Evolutionary conservation across 495 filamentous ascomycete genomes (phyloP).

Genomic region (Astrothelium subdiscretum): DNA sequence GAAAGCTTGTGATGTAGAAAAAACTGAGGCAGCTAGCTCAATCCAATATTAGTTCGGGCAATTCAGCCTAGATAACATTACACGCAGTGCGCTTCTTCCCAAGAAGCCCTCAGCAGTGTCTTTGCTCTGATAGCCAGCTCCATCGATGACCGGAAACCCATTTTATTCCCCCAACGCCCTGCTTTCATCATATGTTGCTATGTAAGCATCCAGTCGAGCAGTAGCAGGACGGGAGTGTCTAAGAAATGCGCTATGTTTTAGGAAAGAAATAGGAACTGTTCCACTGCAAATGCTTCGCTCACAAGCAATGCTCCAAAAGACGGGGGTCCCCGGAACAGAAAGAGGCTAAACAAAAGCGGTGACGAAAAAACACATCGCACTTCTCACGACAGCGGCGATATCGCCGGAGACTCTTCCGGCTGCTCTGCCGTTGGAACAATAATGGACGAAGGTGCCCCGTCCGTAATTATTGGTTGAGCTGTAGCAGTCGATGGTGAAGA

Average conservation of each 20-base stretch:
- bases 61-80: too few species aligned
- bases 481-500: neutral
- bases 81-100: too few species aligned
- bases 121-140: too few species aligned
- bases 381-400: slow-evolving; percentile 12
- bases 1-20: too few species aligned
- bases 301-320: neutral
- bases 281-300: neutral
- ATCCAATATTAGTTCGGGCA: too few species aligned
- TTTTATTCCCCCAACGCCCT: slow-evolving; percentile 1
- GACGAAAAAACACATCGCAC: neutral
- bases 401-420: slow-evolving; percentile 5
- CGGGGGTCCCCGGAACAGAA: neutral
- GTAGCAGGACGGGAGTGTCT: too few species aligned
- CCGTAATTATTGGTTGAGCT: neutral
- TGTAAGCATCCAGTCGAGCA: neutral
- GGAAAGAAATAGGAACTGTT: neutral
- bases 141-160: too few species aligned
- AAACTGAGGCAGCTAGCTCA: too few species aligned
- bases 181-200: neutral
- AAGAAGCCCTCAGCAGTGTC: too few species aligned
- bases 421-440: neutral
- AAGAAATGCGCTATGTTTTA: neutral
- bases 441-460: neutral
- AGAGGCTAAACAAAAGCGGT: neutral